phyloP scores from a whole-genome alignment of 345 rosid genomes.

The Eutrema heterophyllum region DNA sequence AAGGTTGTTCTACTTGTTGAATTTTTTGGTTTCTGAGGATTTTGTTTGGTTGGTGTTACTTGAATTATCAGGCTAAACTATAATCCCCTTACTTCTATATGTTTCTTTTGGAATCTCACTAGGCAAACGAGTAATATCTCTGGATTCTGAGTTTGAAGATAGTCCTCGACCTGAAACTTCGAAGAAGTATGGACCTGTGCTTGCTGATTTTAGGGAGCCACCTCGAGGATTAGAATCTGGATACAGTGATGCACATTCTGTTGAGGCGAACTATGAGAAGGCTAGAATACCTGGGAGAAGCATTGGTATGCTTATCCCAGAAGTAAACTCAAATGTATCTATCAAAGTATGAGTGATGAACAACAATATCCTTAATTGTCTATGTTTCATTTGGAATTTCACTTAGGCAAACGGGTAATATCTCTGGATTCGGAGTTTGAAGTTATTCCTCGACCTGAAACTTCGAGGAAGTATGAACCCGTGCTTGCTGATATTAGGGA shows the following conservation, averaged over 20 bases:
- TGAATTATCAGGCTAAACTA: not conserved
- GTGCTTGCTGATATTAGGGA: conserved; percentile 25
- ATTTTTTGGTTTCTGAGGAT: not conserved
- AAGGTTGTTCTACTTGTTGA: not conserved
- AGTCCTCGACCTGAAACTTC: conserved; percentile 28
- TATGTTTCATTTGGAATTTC: not conserved
- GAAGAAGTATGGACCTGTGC: conserved; percentile 27
- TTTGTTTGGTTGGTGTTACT: not conserved
- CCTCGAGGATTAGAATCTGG: conserved; percentile 23
- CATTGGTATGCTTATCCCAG: conserved; percentile 5
- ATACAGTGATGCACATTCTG: conserved; percentile 1
- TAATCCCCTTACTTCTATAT: not conserved
- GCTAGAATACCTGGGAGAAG: not conserved
- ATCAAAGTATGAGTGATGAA: not conserved
- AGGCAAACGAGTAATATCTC: conserved; percentile 53
- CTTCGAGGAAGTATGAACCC: conserved; percentile 28
- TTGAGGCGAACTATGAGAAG: not conserved
- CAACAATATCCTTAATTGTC: not conserved
- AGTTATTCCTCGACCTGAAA: conserved; percentile 26
- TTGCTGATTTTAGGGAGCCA: conserved; percentile 25
- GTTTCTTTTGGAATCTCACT: not conserved
- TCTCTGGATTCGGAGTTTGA: conserved; percentile 74
- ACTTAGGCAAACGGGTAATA: conserved; percentile 47
- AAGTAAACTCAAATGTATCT: not conserved
- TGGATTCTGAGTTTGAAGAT: conserved; percentile 72